A percentile compares a stretch with the other conserved stretches of the same genome.
Conservation (phyloP, 1,284 basidiomycete species). For the Ceratobasidium sp. region DNA sequence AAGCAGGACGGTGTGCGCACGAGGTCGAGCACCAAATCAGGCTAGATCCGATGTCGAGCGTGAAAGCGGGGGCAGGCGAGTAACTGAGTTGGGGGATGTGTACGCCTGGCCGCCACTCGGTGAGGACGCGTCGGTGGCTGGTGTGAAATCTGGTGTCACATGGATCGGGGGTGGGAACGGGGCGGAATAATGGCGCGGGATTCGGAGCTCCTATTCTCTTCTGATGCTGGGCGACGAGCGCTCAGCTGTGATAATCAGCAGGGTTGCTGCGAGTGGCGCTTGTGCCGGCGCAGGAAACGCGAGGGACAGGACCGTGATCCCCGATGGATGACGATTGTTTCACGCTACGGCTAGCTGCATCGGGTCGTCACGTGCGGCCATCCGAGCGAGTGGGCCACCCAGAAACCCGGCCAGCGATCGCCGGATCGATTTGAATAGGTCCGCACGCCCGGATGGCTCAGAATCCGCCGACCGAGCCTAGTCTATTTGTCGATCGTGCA, state of each 20-base stretch:
- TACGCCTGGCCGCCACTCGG: not conserved
- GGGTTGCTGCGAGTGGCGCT: constrained; percentile 28
- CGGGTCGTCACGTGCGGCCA: not conserved
- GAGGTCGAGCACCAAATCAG: not conserved
- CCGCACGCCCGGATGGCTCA: not conserved
- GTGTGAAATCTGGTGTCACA: not conserved
- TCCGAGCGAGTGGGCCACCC: not conserved
- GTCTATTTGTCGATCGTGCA: constrained; percentile 29
- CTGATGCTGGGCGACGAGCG: constrained; percentile 19
- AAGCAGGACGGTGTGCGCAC: not conserved
- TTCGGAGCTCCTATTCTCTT: constrained; percentile 2
- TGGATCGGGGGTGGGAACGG: constrained; percentile 18
- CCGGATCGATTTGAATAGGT: constrained; percentile 30
- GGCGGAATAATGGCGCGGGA: constrained; percentile 13
- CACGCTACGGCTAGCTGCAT: constrained; percentile 22
- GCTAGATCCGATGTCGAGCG: constrained; percentile 1
- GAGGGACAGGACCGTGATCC: constrained; percentile 3
- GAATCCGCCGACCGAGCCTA: constrained; percentile 10
- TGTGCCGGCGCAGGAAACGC: constrained; percentile 4
- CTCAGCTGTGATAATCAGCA: constrained; percentile 29
- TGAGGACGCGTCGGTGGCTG: too few species aligned
- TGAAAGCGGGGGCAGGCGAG: constrained; percentile 12
- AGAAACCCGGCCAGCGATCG: constrained; percentile 5
- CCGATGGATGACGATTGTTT: constrained; percentile 37
- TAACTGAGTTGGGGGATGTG: not conserved